Percentiles rank a stretch among this genome's conserved stretches.
These are phyloP conservation scores for Diaporthe velutina DNA, from an alignment of 2,329 filamentous ascomycete species.

Conservation along the genomic window DNA sequence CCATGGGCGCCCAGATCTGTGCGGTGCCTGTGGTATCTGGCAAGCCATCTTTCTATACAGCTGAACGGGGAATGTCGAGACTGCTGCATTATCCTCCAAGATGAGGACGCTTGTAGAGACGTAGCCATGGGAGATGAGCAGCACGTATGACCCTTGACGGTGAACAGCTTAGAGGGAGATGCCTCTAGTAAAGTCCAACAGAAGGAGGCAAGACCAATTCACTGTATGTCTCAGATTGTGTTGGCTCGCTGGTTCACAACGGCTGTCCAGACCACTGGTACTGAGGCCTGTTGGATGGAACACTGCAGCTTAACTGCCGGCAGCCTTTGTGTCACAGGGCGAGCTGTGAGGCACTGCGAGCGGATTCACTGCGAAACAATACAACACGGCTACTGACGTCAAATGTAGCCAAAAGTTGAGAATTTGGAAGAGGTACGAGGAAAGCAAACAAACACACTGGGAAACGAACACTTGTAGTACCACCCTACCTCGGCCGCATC, in stretches of 20 bases:
- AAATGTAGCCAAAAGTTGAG: conserved; percentile 21
- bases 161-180: background rate
- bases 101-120: background rate
- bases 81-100: background rate
- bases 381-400: conserved; percentile 35
- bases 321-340: conserved; percentile 36
- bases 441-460: conserved; percentile 33
- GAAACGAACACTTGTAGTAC: conserved; percentile 2
- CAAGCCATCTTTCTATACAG: background rate
- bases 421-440: conserved; percentile 6
- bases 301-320: conserved; percentile 38
- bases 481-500: background rate
- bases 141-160: background rate
- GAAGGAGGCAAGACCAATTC: background rate
- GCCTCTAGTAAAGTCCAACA: background rate
- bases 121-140: background rate
- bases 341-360: conserved; percentile 28
- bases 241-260: background rate
- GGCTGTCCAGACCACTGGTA: conserved; percentile 25
- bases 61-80: background rate
- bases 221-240: conserved; percentile 28
- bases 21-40: background rate
- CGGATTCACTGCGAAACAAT: conserved; percentile 39
- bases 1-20: background rate
- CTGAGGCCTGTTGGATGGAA: conserved; percentile 24